A percentile compares a stretch with the other conserved stretches of the same genome.
Conservation (phyloP, 192 early-diverging fungal species). For the Backusella morwellensis region DNA sequence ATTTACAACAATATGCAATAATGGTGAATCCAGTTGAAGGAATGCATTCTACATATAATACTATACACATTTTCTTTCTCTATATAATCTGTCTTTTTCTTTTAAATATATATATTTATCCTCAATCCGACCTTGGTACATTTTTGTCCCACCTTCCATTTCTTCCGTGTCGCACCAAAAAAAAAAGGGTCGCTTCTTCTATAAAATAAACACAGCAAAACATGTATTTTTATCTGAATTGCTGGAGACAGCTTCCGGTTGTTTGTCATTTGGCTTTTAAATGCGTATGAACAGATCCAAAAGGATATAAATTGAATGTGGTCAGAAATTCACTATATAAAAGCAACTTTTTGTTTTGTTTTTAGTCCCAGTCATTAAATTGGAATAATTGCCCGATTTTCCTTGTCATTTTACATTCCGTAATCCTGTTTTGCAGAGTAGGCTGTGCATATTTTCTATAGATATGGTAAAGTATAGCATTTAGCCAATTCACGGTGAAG, state of each 20-base stretch:
- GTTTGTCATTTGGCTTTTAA: neutral
- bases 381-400: neutral
- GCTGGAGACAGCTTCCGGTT: neutral
- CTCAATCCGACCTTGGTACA: neutral
- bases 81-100: neutral
- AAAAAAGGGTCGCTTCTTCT: neutral
- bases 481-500: neutral
- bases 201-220: neutral
- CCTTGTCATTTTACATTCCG: neutral
- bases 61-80: neutral
- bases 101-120: neutral
- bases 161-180: neutral
- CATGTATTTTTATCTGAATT: neutral
- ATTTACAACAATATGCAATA: constrained; percentile 9
- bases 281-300: neutral
- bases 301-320: neutral
- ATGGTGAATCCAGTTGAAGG: neutral
- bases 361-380: neutral
- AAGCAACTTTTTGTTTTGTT: too few species aligned
- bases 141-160: neutral
- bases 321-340: neutral
- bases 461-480: too few species aligned
- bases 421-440: neutral
- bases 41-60: neutral
- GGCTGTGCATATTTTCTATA: too few species aligned